These are phyloP conservation scores for Ascochyta clinopodiicola DNA, from an alignment of 2,329 filamentous ascomycete species.

Conservation along the genomic window DNA sequence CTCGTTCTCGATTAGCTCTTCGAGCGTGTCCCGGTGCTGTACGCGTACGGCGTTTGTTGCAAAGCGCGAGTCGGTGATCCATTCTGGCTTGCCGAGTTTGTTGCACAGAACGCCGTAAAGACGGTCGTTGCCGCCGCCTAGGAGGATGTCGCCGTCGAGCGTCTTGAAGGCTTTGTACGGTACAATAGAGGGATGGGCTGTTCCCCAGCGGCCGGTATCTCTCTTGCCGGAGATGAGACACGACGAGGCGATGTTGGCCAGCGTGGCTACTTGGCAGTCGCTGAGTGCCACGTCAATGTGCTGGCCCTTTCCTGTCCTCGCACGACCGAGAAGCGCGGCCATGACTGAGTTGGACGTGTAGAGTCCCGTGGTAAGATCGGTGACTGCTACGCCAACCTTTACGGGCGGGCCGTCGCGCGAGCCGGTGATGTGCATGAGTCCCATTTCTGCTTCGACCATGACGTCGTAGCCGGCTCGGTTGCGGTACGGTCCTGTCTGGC, in stretches of 20 bases:
- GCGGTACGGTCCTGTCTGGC: slow-evolving; percentile 90
- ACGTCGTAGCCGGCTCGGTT: slow-evolving; percentile 94
- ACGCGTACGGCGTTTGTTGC: slow-evolving; percentile 66
- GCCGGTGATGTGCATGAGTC: slow-evolving; percentile 98
- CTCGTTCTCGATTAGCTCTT: slow-evolving; percentile 77
- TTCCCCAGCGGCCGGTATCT: slow-evolving; percentile 92
- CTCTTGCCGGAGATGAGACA: slow-evolving; percentile 85
- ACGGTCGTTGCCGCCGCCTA: slow-evolving; percentile 69
- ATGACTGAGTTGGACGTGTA: slow-evolving; percentile 97
- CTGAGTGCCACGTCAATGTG: slow-evolving; percentile 91
- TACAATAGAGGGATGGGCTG: slow-evolving; percentile 96
- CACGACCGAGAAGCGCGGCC: slow-evolving; percentile 83
- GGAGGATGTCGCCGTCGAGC: slow-evolving; percentile 66
- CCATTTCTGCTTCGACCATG: slow-evolving; percentile 99
- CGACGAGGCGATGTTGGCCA: slow-evolving; percentile 95
- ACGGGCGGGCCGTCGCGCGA: slow-evolving; percentile 86
- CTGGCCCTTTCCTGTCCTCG: slow-evolving; percentile 79
- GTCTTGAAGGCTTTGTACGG: slow-evolving; percentile 86
- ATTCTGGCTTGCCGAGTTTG: slow-evolving; percentile 63
- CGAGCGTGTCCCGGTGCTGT: slow-evolving; percentile 76
- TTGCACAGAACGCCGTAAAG: slow-evolving; percentile 67
- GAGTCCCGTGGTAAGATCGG: slow-evolving; percentile 90
- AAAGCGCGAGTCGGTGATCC: slow-evolving; percentile 64
- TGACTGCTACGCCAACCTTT: slow-evolving; percentile 97
- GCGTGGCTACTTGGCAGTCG: slow-evolving; percentile 91